phyloP scores from a whole-genome alignment of 1,284 basidiomycete species.

The Apiotrichum gracile region DNA sequence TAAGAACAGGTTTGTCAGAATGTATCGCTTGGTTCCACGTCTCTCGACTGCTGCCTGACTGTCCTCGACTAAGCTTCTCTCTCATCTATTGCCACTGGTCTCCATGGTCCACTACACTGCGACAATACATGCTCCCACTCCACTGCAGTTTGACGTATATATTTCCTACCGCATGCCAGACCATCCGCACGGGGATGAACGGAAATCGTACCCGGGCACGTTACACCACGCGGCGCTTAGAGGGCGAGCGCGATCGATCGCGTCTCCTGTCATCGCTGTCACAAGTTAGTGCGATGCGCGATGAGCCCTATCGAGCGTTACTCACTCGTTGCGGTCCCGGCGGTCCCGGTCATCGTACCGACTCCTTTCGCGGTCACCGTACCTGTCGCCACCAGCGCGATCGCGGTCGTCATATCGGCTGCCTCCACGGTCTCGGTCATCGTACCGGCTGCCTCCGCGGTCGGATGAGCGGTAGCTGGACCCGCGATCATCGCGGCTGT shows the following conservation, averaged over 20 bases:
- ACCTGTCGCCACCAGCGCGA: slow-evolving; percentile 7
- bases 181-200: no score
- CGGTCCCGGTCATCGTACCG: slow-evolving; percentile 25
- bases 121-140: no score
- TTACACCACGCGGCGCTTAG: slow-evolving; percentile 21
- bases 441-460: slow-evolving; percentile 6
- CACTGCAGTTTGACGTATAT: no score
- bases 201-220: no score
- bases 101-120: no score
- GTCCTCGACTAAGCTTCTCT: no score
- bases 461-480: slow-evolving; percentile 10
- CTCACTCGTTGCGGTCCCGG: slow-evolving; percentile 21
- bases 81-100: no score
- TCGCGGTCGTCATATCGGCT: slow-evolving; percentile 2
- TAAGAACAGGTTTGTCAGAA: not conserved
- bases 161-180: no score
- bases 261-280: slow-evolving; percentile 13
- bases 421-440: slow-evolving; percentile 3
- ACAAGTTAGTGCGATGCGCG: slow-evolving; percentile 5
- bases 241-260: slow-evolving; percentile 17
- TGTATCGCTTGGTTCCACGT: no score
- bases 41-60: no score
- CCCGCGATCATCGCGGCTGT: slow-evolving; percentile 46
- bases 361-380: slow-evolving; percentile 8
- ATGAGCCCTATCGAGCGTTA: not conserved